These are phyloP conservation scores for Cryptosporidium baileyi DNA, from an alignment of 169 alveolate species.

Conservation along the genomic window DNA sequence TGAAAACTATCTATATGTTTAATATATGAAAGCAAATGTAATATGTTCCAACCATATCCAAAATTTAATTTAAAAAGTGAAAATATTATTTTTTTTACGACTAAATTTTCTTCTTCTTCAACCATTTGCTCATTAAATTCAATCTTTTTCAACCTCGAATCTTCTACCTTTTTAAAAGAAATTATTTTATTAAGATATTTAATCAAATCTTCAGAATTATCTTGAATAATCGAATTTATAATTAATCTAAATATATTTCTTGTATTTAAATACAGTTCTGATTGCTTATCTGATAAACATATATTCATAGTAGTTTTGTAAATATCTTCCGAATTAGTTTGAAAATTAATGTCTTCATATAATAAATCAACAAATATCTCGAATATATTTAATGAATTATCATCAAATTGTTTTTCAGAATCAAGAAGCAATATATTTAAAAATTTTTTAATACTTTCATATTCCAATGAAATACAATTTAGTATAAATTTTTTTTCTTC, in stretches of 20 bases:
- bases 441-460: not conserved
- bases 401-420: not conserved
- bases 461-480: not conserved
- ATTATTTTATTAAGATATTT: not conserved
- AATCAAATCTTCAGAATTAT: conserved; percentile 2
- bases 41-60: conserved; percentile 46
- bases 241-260: not conserved
- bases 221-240: not conserved
- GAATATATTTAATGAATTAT: not conserved
- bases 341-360: not conserved
- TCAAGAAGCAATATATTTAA: conserved; percentile 8
- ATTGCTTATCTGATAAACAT: not conserved
- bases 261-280: not conserved
- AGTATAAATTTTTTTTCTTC: conserved; percentile 28
- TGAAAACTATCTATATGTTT: conserved; percentile 30
- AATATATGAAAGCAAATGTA: conserved; percentile 6
- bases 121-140: not conserved
- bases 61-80: conserved; percentile 1
- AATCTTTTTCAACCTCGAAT: too few species aligned
- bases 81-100: not conserved
- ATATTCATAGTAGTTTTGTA: not conserved
- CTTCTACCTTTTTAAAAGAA: too few species aligned
- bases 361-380: conserved; percentile 14
- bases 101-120: not conserved
- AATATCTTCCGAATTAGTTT: not conserved